Evolutionary conservation across 164 flowering plant genomes (phyloP), one percentile per base, ranked within the genome.

Genomic region (Dillenia suffruticosa): DNA sequence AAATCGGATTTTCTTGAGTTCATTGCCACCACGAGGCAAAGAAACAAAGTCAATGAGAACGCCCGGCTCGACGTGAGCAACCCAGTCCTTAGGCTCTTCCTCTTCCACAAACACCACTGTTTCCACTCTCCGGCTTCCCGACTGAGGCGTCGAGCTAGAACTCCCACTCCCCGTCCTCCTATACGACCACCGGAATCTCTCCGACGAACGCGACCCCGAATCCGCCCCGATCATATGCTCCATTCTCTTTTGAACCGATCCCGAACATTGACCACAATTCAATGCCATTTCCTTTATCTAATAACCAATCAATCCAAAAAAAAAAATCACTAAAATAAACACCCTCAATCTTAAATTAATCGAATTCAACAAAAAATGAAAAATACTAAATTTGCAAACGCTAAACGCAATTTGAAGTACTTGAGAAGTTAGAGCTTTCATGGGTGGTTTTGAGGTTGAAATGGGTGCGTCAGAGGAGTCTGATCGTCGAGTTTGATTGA

Each of bases 41-140:
- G 97, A 83, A 65, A 89, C 81, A 72, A 93, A 93, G 26, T 92
- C 91, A 54, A 93, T 93, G 17, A 88, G 76, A 12, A 93, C 97
- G 49, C 98, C 97, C n/a, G 98, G 97, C 79, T 93, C 98, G 58
- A 93, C 97, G 63, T 93, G 98, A 9, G 98, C 98, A 24, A 91
- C 85, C 98, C 98, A 93, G 58, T 93, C 97, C 72, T 89, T 93
- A 1, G 81, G 81, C 76, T 89, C 97, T 62, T 87, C 92, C 64
- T 93, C 98, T 64, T 84, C 97, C 80, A 75, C 72, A 49, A 86
- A 82, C 68, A 87, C 85, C 1, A 81, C 72, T 0, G 97, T 78
- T 67, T 82, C 91, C 0, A 79, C 70, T 5, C 92, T 77, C 7
- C 92, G 81, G 51, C 96, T 90, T n/a, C 76, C 77, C 0, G 95